A percentile compares a stretch with the other conserved stretches of the same genome.
These are phyloP conservation scores for Hyphopichia khmerensis DNA, from an alignment of 1,139 yeast genomes.

Conservation along the genomic window DNA sequence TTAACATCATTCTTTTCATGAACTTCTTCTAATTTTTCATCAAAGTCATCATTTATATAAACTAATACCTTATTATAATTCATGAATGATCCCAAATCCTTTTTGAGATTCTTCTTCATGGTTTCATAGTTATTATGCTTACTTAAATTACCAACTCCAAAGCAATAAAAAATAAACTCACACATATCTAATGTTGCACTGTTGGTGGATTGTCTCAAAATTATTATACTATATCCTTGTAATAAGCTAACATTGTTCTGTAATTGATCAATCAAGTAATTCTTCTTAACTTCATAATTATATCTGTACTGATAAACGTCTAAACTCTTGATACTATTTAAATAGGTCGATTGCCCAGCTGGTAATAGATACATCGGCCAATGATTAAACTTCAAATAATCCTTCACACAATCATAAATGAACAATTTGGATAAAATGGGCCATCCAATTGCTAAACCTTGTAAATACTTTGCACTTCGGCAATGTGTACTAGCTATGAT, in stretches of 20 bases:
- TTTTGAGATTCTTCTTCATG: constrained; percentile 2
- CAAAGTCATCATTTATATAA: constrained; percentile 22
- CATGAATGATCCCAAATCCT: background rate
- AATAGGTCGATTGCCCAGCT: constrained; percentile 58
- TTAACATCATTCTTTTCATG: background rate
- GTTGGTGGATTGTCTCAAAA: constrained; percentile 21
- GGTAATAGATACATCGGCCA: constrained; percentile 67
- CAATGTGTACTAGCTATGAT: constrained; percentile 57
- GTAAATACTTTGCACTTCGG: constrained; percentile 77
- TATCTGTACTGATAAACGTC: constrained; percentile 41
- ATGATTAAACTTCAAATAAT: constrained; percentile 16
- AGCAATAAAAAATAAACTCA: constrained; percentile 45
- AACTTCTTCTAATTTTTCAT: background rate
- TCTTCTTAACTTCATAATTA: constrained; percentile 21
- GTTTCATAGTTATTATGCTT: constrained; percentile 10
- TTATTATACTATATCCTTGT: constrained; percentile 26
- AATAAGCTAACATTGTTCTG: constrained; percentile 37
- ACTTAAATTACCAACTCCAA: constrained; percentile 38
- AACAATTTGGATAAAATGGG: constrained; percentile 70
- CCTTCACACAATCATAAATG: constrained; percentile 51
- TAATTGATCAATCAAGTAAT: constrained; percentile 34
- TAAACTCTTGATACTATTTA: constrained; percentile 36
- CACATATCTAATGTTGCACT: constrained; percentile 33
- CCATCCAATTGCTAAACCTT: constrained; percentile 86
- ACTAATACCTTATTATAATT: constrained; percentile 14